Conservation (phyloP, 192 early-diverging fungal genomes). For the Pecoramyces ruminantium region DNA sequence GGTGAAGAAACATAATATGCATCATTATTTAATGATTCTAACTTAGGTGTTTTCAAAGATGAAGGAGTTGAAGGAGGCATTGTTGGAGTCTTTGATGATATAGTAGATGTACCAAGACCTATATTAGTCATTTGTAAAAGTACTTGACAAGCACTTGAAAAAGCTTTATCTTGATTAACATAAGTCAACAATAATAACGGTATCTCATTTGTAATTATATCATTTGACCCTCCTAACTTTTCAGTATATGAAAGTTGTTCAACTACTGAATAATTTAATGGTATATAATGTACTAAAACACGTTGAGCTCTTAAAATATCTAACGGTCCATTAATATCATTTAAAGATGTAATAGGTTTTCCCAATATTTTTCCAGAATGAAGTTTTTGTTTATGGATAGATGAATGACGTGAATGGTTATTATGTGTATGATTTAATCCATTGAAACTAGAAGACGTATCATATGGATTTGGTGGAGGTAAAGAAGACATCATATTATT, state of each 20-base stretch:
- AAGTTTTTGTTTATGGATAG: not conserved
- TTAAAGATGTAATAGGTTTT: not conserved
- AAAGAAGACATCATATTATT: too few relatives aligned
- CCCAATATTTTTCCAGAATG: not conserved
- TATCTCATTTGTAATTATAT: not conserved
- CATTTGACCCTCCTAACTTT: not conserved
- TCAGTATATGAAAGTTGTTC: not conserved
- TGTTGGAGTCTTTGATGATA: not conserved
- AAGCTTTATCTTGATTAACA: not conserved
- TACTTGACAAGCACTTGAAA: not conserved
- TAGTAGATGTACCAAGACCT: not conserved
- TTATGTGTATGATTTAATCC: not conserved
- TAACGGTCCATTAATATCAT: not conserved
- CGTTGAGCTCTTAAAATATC: not conserved
- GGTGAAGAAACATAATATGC: not conserved
- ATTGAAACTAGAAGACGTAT: too few relatives aligned
- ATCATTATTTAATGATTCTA: not conserved
- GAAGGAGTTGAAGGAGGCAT: not conserved
- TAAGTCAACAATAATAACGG: not conserved
- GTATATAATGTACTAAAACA: not conserved
- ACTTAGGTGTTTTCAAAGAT: not conserved
- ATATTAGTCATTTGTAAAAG: not conserved
- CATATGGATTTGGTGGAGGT: too few relatives aligned
- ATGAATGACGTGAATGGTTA: not conserved
- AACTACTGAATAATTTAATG: not conserved